phyloP scores from a whole-genome alignment of 2,329 filamentous ascomycete genomes.

The Pestalotiopsis sp. region DNA sequence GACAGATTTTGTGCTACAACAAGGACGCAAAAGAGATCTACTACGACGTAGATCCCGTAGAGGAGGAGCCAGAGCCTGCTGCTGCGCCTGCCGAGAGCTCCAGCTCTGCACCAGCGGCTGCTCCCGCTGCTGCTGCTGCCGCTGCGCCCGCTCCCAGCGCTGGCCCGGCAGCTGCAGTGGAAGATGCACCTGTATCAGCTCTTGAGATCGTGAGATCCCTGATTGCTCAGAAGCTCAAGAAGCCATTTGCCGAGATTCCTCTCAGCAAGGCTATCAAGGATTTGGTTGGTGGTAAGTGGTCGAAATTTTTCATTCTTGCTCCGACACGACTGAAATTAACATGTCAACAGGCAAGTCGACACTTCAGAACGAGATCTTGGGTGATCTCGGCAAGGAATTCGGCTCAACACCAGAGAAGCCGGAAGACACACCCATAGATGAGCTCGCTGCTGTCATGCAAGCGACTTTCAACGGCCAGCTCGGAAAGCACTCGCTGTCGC shows the following conservation, averaged over 20 bases:
- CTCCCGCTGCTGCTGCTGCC: constrained; percentile 42
- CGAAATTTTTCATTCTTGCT: neutral
- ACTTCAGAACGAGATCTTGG: constrained; percentile 96
- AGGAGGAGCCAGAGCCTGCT: constrained; percentile 78
- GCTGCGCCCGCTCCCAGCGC: constrained; percentile 65
- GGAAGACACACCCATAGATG: constrained; percentile 94
- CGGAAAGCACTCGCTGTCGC: constrained; percentile 91
- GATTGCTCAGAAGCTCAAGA: constrained; percentile 98
- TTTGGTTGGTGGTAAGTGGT: constrained; percentile 83
- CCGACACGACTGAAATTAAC: constrained; percentile 1
- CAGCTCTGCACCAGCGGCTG: constrained; percentile 40
- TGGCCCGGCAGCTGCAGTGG: constrained; percentile 84
- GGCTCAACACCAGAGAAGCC: constrained; percentile 98
- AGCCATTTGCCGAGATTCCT: constrained; percentile 84
- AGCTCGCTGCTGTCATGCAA: constrained; percentile 94
- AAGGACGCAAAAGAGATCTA: constrained; percentile 99
- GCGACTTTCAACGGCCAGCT: constrained; percentile 98
- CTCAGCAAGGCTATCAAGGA: constrained; percentile 98
- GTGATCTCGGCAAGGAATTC: constrained; percentile 97
- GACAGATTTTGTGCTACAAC: constrained; percentile 98
- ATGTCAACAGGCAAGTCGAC: constrained; percentile 84
- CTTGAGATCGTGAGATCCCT: constrained; percentile 87
- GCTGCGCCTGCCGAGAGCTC: constrained; percentile 46
- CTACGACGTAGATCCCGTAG: constrained; percentile 94
- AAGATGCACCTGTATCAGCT: constrained; percentile 85